phyloP scores from a whole-genome alignment of 1,139 yeast genomes.

The Zygosaccharomyces pseudobailii region DNA sequence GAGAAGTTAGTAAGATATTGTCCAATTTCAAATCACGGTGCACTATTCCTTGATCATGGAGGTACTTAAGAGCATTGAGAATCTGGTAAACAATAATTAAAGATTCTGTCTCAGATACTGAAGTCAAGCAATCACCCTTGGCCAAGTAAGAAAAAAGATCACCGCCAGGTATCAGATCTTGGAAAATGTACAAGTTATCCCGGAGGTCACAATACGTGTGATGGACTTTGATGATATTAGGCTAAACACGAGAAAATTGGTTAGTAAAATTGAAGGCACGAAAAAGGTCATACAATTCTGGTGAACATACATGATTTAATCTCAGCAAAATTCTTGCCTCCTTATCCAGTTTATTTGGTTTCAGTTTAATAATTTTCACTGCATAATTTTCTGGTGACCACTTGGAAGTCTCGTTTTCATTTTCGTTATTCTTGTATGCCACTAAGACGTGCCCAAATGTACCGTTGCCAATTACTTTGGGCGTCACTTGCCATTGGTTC shows the following conservation, averaged over 20 bases:
- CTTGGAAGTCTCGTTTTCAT: slow-evolving; percentile 4
- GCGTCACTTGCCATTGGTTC: slow-evolving; percentile 42
- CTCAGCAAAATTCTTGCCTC: slow-evolving; percentile 43
- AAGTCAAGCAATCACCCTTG: slow-evolving; percentile 38
- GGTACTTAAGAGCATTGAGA: slow-evolving; percentile 47
- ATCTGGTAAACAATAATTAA: slow-evolving; percentile 53
- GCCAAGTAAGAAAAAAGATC: slow-evolving; percentile 60
- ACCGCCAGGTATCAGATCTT: slow-evolving; percentile 57
- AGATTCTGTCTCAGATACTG: slow-evolving; percentile 51
- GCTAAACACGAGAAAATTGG: slow-evolving; percentile 27
- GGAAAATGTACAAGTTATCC: slow-evolving; percentile 43
- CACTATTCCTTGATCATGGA: slow-evolving; percentile 48
- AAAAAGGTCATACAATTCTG: too few relatives aligned
- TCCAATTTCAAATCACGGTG: slow-evolving; percentile 57
- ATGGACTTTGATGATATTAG: slow-evolving; percentile 43
- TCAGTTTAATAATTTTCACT: slow-evolving; percentile 44
- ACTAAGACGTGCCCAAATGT: slow-evolving; percentile 53
- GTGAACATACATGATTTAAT: slow-evolving; percentile 41
- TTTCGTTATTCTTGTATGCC: slow-evolving; percentile 13
- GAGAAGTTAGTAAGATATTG: slow-evolving; percentile 50
- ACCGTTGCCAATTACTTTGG: slow-evolving; percentile 51
- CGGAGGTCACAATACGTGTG: slow-evolving; percentile 39
- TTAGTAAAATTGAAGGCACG: too few relatives aligned
- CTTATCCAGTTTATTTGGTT: slow-evolving; percentile 33
- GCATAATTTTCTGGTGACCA: slow-evolving; percentile 43